A percentile compares a stretch with the other conserved stretches of the same genome.
Evolutionary conservation across 1,284 basidiomycete species (phyloP).

Genomic region (Pterula multifida): DNA sequence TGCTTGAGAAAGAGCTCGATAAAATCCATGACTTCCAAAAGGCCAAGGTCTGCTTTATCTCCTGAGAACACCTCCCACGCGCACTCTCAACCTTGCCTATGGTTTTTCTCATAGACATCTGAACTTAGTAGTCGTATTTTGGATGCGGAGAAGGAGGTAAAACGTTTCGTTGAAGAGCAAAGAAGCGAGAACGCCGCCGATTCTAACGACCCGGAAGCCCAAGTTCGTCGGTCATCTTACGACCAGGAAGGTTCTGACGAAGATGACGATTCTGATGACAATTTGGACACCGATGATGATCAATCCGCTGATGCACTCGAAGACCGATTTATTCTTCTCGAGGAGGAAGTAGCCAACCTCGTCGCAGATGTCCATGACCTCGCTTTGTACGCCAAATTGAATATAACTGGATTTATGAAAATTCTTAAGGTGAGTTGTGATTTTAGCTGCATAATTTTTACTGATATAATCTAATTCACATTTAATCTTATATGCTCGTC

Average conservation of each 20-base stretch:
- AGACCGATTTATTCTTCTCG: constrained; percentile 80
- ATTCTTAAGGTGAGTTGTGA: constrained; percentile 71
- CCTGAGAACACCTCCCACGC: not conserved
- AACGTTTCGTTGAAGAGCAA: constrained; percentile 61
- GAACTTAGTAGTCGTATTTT: constrained; percentile 76
- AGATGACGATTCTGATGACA: constrained; percentile 39
- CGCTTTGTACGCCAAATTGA: constrained; percentile 89
- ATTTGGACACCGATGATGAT: constrained; percentile 43
- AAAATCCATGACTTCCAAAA: constrained; percentile 96
- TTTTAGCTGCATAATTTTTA: too few species aligned
- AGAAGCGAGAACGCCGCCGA: constrained; percentile 12
- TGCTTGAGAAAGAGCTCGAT: constrained; percentile 83
- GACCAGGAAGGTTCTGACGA: constrained; percentile 72
- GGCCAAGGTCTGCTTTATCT: constrained; percentile 50
- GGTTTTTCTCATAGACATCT: constrained; percentile 43
- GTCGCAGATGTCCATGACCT: constrained; percentile 98
- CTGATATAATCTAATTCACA: too few species aligned
- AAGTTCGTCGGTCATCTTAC: constrained; percentile 44
- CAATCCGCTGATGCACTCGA: constrained; percentile 74
- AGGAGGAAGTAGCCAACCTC: constrained; percentile 91
- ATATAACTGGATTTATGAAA: constrained; percentile 98
- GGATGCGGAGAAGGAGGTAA: constrained; percentile 71
- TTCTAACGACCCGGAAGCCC: constrained; percentile 28
- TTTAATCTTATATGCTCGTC: constrained; percentile 4
- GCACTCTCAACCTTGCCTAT: constrained; percentile 1